Evolutionary conservation across 2,329 filamentous ascomycete species (phyloP).

Genomic region (Pseudogymnoascus sp.): DNA sequence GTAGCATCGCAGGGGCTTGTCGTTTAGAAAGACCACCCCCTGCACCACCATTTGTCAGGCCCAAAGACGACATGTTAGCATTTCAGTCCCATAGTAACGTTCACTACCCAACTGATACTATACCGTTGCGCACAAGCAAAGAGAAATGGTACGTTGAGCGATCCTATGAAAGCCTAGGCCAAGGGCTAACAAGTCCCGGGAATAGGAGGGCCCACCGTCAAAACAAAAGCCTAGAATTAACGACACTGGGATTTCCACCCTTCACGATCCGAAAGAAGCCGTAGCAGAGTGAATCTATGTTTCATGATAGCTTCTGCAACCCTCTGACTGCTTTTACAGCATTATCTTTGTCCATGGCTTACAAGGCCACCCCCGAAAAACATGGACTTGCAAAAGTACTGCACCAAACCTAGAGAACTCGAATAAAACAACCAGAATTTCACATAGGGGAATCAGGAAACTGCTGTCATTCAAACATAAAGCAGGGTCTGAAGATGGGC

Average conservation of each 20-base stretch:
- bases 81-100: too few species aligned
- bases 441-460: slow-evolving; percentile 9
- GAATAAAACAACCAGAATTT: not conserved
- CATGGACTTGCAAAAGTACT: slow-evolving; percentile 13
- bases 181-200: too few species aligned
- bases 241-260: slow-evolving; percentile 15
- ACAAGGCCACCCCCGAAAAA: slow-evolving; percentile 17
- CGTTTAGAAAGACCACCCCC: too few species aligned
- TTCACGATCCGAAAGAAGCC: slow-evolving; percentile 14
- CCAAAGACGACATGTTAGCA: too few species aligned
- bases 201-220: not conserved
- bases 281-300: slow-evolving; percentile 15
- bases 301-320: not conserved
- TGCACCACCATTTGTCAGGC: too few species aligned
- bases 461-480: slow-evolving; percentile 13
- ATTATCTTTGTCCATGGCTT: slow-evolving; percentile 19
- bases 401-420: not conserved
- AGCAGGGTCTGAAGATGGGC: not conserved
- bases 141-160: too few species aligned
- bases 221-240: slow-evolving; percentile 10
- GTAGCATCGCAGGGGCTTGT: too few species aligned
- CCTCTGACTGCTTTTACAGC: slow-evolving; percentile 11
- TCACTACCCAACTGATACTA: too few species aligned
- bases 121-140: too few species aligned
- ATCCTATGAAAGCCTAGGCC: too few species aligned